Evolutionary conservation across 345 rosid species (phyloP).

Genomic region (Abelmoschus esculentus): DNA sequence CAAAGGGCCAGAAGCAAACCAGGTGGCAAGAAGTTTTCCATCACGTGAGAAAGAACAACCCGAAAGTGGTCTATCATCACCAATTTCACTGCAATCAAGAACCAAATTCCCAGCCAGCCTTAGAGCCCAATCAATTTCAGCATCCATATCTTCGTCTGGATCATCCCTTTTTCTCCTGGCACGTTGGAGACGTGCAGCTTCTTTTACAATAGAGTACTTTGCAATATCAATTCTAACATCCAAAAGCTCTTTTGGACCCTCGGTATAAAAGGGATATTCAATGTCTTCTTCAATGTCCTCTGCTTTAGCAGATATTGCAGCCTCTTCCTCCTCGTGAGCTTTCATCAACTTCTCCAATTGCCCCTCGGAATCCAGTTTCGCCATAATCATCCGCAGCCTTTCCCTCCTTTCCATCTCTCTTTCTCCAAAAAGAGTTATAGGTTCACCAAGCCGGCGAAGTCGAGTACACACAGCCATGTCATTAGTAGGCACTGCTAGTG

Average conservation of each 20-base stretch:
- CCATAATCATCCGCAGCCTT: slow-evolving; percentile 81
- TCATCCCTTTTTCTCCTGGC: slow-evolving; percentile 67
- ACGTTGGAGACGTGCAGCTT: slow-evolving; percentile 66
- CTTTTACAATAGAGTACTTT: slow-evolving; percentile 55
- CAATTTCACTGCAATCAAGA: slow-evolving; percentile 82
- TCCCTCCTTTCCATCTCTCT: slow-evolving; percentile 95
- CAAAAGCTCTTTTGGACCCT: slow-evolving; percentile 66
- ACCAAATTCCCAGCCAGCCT: slow-evolving; percentile 51
- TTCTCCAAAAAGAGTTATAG: slow-evolving; percentile 92
- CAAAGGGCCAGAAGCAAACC: slow-evolving; percentile 36
- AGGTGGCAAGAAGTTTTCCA: slow-evolving; percentile 80
- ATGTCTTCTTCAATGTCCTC: slow-evolving; percentile 62
- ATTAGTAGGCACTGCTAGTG: slow-evolving; percentile 93
- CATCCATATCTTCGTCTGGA: slow-evolving; percentile 90
- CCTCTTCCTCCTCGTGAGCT: slow-evolving; percentile 87
- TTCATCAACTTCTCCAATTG: slow-evolving; percentile 73
- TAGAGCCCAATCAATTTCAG: slow-evolving; percentile 72
- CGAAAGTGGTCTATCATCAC: slow-evolving; percentile 84
- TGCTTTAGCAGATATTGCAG: slow-evolving; percentile 34
- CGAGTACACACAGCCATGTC: slow-evolving; percentile 87
- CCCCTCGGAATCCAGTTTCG: slow-evolving; percentile 70
- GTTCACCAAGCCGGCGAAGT: slow-evolving; percentile 83
- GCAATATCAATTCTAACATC: slow-evolving; percentile 72
- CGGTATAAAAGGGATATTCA: slow-evolving; percentile 78
- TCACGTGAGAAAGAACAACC: slow-evolving; percentile 84